Base-by-base conservation (phyloP, 352 stramenopile genomes). In the Pythium rishiriense region DNA sequence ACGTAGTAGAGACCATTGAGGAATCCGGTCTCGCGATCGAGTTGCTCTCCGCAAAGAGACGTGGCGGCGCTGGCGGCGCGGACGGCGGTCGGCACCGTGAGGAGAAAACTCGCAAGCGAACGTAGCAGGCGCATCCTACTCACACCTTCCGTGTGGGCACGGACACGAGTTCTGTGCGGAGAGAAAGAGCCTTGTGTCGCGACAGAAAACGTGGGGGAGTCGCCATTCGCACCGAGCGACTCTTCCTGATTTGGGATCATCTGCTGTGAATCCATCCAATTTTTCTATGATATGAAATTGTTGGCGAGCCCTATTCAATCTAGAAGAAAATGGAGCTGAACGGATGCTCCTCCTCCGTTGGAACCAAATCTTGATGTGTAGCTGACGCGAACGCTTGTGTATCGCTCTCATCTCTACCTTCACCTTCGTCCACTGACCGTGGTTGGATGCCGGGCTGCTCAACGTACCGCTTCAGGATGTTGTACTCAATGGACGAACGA, bases 1-100 rank as follows among this genome's bases (percentile, higher is more conserved):
- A 90, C 66, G 62, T 91, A 94, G 70, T 82, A 93, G 31, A 94
- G 57, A 48, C 62, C 78, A 43, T 88, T 81, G 22, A 94, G 56
- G 19, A 69, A 82, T 2, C 81, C 86, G 0, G 79, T 87, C 45
- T 90, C 72, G 33, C 78, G 80, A 33, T 39, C 48, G n/a, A 87
- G 39, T 29, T 81, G 65, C 49, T 94, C 84, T 25, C 81, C 84
- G 46, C 86, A 94, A 12, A 94, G 58, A 24, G 81, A 88, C 15
- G 33, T 54, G 8, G 37, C 14, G 4, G 54, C 47, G 28, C 22
- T 46, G 9, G 15, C 58, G 19, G 35, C 21, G n/a, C n/a, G n/a
- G 11, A 45, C 48, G 10, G 48, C 11, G 35, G 19, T 53, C 17
- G n/a, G 19, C 26, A 15, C 37, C n/a, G 46, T 28, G 4, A 53